Evolutionary conservation across 371 early-diverging fungal species (phyloP).

Genomic region (Actinomortierella wolfii): DNA sequence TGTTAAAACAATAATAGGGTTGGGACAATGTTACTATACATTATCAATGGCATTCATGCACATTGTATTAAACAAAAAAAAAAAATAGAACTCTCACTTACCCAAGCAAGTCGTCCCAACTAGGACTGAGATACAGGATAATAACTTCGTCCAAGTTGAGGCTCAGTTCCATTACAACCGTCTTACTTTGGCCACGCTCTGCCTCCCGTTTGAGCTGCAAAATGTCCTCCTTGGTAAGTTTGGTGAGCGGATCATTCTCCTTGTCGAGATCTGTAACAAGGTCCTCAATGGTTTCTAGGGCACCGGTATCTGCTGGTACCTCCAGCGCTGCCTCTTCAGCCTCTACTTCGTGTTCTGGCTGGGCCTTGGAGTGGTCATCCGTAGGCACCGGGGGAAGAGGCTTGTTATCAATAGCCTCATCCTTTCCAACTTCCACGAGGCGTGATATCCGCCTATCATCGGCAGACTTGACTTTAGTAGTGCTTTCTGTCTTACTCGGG

Average conservation of each 20-base stretch:
- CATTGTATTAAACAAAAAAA: slow-evolving; percentile 2
- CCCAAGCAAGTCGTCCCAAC: slow-evolving; percentile 65
- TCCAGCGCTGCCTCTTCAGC: slow-evolving; percentile 5
- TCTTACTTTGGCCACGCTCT: slow-evolving; percentile 60
- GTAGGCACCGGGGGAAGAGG: no score
- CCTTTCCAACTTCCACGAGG: no score
- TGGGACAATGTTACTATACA: neutral
- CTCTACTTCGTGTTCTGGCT: slow-evolving; percentile 17
- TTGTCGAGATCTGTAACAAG: slow-evolving; percentile 24
- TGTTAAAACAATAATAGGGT: neutral
- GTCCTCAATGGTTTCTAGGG: slow-evolving; percentile 18
- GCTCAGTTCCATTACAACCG: slow-evolving; percentile 66
- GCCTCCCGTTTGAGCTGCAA: slow-evolving; percentile 57
- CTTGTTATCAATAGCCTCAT: no score
- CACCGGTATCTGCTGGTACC: slow-evolving; percentile 5
- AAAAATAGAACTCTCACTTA: slow-evolving; percentile 28
- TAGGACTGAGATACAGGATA: slow-evolving; percentile 64
- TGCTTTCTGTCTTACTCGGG: no score
- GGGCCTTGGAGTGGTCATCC: slow-evolving; percentile 7
- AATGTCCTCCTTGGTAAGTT: slow-evolving; percentile 42
- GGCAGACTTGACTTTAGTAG: no score
- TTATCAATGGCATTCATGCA: slow-evolving; percentile 3
- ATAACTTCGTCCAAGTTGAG: slow-evolving; percentile 47
- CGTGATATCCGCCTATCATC: no score
- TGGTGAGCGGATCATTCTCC: slow-evolving; percentile 17